These are phyloP conservation scores for Marchantia polymorpha DNA, from an alignment of 225 moss, liverwort and hornwort species.

Conservation along the genomic window DNA sequence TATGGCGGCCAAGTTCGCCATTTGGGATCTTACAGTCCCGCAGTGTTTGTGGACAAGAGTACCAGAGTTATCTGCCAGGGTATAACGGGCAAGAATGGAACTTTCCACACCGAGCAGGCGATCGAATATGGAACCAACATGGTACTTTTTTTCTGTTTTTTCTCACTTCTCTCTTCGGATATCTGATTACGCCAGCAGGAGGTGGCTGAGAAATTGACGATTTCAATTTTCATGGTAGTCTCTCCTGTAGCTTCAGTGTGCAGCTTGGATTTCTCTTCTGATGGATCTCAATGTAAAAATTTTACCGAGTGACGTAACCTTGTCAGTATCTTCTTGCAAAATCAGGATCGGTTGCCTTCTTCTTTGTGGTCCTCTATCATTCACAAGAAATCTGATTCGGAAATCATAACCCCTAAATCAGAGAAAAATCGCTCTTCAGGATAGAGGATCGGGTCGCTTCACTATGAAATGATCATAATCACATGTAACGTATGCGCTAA, in stretches of 20 bases:
- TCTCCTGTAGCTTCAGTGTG: background rate
- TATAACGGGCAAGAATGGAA: slow-evolving; percentile 59
- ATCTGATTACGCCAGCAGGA: background rate
- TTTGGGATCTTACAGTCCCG: slow-evolving; percentile 41
- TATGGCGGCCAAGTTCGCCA: slow-evolving; percentile 28
- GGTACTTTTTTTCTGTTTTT: slow-evolving; percentile 26
- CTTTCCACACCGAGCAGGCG: slow-evolving; percentile 64
- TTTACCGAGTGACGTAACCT: background rate
- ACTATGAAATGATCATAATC: too few relatives aligned
- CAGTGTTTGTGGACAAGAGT: slow-evolving; percentile 59
- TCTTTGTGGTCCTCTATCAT: background rate
- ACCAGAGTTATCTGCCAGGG: slow-evolving; percentile 61
- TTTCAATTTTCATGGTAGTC: background rate
- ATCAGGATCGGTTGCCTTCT: background rate
- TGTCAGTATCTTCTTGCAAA: background rate
- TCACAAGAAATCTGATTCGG: too few relatives aligned
- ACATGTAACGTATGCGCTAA: too few relatives aligned
- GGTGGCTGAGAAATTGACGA: background rate
- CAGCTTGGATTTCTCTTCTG: background rate
- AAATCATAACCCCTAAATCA: too few relatives aligned
- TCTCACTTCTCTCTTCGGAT: background rate
- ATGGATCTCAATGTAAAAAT: background rate
- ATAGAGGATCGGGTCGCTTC: too few relatives aligned
- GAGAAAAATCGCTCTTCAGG: too few relatives aligned
- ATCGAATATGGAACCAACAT: slow-evolving; percentile 65